These are phyloP conservation scores for Elymus sibiricus DNA, from an alignment of 176 grass and related monocot species.

Conservation along the genomic window DNA sequence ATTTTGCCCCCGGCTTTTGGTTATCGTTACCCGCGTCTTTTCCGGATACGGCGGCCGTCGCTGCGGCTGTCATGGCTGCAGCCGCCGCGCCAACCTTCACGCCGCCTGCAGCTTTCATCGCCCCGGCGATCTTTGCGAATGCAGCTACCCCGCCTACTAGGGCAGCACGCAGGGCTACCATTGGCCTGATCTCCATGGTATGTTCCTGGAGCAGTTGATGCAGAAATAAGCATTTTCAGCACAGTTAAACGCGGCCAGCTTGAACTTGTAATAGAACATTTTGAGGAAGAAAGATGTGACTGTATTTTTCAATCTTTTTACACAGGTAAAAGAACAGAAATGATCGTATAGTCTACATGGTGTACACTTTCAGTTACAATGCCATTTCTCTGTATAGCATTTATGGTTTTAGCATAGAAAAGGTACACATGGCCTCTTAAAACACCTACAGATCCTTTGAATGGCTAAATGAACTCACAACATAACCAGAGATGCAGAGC, in stretches of 20 bases:
- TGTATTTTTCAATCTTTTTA: neutral
- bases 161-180: conserved; percentile 80
- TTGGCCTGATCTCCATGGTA: conserved; percentile 69
- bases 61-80: conserved; percentile 66
- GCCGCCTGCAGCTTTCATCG: conserved; percentile 77
- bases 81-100: conserved; percentile 74
- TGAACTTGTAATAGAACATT: neutral
- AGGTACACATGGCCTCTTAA: neutral
- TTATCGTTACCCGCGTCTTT: conserved; percentile 34
- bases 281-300: neutral
- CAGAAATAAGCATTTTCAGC: conserved; percentile 13
- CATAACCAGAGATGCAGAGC: neutral
- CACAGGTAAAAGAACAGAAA: neutral
- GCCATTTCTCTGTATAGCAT: neutral
- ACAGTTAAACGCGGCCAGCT: neutral
- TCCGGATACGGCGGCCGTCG: conserved; percentile 61
- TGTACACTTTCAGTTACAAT: neutral
- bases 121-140: conserved; percentile 73
- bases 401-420: neutral
- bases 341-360: neutral
- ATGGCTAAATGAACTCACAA: neutral
- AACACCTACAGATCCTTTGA: too few species aligned
- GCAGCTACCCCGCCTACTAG: conserved; percentile 82
- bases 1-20: conserved; percentile 49
- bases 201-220: conserved; percentile 26